Evolutionary conservation across 345 rosid genomes (phyloP).

Genomic region (Populus alba): DNA sequence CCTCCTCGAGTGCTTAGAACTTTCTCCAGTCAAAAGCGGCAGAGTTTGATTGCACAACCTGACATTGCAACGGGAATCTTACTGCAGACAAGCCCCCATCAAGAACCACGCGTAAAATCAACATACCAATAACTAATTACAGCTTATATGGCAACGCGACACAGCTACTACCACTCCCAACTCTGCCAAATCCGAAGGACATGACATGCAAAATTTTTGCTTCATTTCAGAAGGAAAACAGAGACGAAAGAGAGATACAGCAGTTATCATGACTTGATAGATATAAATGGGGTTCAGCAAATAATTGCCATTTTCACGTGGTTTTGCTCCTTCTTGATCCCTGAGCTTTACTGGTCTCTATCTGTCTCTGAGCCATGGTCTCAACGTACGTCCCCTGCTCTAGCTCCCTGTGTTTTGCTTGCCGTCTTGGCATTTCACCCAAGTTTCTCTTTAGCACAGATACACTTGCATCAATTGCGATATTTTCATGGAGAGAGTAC

Average conservation of each 20-base stretch:
- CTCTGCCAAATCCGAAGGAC: background rate
- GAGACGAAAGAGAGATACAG: background rate
- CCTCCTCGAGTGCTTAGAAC: background rate
- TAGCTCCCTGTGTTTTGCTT: background rate
- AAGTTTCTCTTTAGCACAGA: background rate
- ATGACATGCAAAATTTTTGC: background rate
- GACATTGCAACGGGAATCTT: background rate
- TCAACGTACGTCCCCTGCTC: background rate
- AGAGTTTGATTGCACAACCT: background rate
- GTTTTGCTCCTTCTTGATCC: background rate
- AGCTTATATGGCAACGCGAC: background rate
- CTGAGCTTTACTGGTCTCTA: background rate
- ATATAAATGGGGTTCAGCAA: constrained; percentile 1
- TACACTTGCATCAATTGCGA: background rate
- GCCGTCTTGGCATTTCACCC: background rate
- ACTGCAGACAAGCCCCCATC: background rate
- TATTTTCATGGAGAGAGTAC: background rate
- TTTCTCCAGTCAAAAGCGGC: background rate
- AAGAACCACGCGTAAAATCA: background rate
- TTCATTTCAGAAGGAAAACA: background rate
- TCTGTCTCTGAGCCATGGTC: background rate
- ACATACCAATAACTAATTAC: background rate
- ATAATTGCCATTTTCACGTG: constrained; percentile 8
- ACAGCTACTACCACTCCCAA: background rate
- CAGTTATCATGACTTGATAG: background rate